Percentiles rank a stretch among this genome's conserved stretches.
phyloP scores from a whole-genome alignment of 106 monocot species.

The Chionographis japonica region DNA sequence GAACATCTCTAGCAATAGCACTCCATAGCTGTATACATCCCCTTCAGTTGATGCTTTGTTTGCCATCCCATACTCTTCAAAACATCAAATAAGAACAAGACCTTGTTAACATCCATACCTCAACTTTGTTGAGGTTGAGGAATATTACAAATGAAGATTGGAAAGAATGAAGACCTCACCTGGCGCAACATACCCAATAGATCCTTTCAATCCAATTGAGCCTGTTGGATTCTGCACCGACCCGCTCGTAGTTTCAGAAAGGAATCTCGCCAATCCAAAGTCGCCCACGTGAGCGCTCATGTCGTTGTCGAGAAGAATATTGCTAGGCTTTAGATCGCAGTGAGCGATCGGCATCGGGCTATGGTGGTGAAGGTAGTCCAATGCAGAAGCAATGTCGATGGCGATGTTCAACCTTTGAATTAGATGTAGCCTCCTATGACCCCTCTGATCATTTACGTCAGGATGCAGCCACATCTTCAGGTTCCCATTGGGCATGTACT shows the following conservation, averaged over 20 bases:
- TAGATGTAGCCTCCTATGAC: background rate
- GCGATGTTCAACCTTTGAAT: too few species aligned
- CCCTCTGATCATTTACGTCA: background rate
- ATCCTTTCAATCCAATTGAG: too few species aligned
- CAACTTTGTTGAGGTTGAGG: background rate
- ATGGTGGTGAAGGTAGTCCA: too few species aligned
- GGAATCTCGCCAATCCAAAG: slow-evolving; percentile 2
- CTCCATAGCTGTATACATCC: slow-evolving; percentile 14
- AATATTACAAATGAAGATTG: background rate
- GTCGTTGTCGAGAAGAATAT: slow-evolving; percentile 4
- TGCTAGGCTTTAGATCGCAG: background rate
- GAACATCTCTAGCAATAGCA: slow-evolving; percentile 15
- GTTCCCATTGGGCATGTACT: too few species aligned
- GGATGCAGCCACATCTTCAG: background rate
- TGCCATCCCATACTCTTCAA: slow-evolving; percentile 6
- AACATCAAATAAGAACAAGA: too few species aligned
- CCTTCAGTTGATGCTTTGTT: background rate
- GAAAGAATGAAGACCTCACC: too few species aligned
- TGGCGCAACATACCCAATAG: background rate
- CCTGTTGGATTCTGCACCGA: background rate
- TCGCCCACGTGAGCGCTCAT: slow-evolving; percentile 3
- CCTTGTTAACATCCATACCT: too few species aligned
- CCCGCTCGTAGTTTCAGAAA: background rate
- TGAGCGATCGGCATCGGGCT: too few species aligned
- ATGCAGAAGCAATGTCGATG: too few species aligned